Evolutionary conservation across 2,329 filamentous ascomycete species (phyloP), one percentile per base, ranked within the genome.

Genomic region (Dothideomycetes sp.): DNA sequence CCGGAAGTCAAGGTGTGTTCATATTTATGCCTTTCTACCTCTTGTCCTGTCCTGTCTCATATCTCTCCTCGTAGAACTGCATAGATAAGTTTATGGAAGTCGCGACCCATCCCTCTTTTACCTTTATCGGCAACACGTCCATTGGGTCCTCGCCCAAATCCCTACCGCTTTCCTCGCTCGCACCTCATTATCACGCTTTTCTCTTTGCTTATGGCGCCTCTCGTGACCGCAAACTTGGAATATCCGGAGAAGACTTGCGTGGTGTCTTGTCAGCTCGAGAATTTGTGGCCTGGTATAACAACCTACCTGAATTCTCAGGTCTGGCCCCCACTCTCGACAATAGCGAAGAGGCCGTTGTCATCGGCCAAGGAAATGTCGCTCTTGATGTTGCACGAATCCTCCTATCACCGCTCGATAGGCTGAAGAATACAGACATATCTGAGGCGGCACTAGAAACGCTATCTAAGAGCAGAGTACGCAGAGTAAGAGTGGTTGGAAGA

Each of bases 261-360:
- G 85, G 84, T 3, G 78, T 96, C 13, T 82, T 87, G 57, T 94
- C 88, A 6, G 91, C 91, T 2, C 77, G 91, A 19, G 82, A 87
- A 27, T 95, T 96, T 58, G 91, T 98, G 1, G 91, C 88, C 13
- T 98, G 91, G 91, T 98, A 98, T 62, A 98, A 98, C 60, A 91
- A 91, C 3, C 71, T 94, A 3, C 91, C 91, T 0, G 84, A 93
- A 51, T 84, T 84, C 56, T 74, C 81, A 15, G 62, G 73, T 51
- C 65, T 94, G 6, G 67, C 73, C n/a, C 84, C 87, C 0, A 75
- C 86, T 54, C 70, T 96, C 18, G 74, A 77, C 1, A 68, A 70
- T 8, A 83, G 82, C 1, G 85, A 94, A 36, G 80, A 88, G 46
- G 91, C 85, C 1, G 77, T 95, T 22, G 73, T 98, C 33, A 79